Percentiles rank a stretch among this genome's conserved stretches.
These are phyloP conservation scores for Epicoccum nigrum DNA, from an alignment of 2,329 filamentous ascomycete species.

Conservation along the genomic window DNA sequence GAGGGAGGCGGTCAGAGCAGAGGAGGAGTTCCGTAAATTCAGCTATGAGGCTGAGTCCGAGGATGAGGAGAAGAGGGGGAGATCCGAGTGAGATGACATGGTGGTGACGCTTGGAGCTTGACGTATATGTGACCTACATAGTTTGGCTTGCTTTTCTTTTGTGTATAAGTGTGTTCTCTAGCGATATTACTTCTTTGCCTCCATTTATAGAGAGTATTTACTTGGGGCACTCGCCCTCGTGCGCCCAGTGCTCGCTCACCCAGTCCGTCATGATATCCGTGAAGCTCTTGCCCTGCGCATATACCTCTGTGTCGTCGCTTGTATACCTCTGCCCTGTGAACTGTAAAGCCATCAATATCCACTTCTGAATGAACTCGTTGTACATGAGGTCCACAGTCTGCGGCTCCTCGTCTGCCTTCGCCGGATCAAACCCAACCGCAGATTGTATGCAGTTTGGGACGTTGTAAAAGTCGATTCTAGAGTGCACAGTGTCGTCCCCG, in stretches of 20 bases:
- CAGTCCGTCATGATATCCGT: conserved; percentile 65
- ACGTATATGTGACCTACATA: no score
- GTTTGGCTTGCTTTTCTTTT: neutral
- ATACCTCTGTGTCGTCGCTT: conserved; percentile 58
- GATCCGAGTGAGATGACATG: neutral
- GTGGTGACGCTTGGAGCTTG: neutral
- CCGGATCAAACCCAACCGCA: conserved; percentile 64
- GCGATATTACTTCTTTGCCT: neutral
- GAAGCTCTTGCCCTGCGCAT: conserved; percentile 60
- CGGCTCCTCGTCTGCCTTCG: conserved; percentile 55
- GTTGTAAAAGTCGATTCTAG: conserved; percentile 72
- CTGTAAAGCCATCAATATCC: conserved; percentile 76
- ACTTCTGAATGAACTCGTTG: conserved; percentile 86
- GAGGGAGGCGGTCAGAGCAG: conserved; percentile 17
- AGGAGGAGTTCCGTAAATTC: conserved; percentile 28
- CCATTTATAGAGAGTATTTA: neutral
- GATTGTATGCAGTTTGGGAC: conserved; percentile 86
- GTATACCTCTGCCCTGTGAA: conserved; percentile 60
- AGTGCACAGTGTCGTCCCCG: conserved; percentile 89
- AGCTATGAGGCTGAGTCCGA: conserved; percentile 25
- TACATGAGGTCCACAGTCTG: conserved; percentile 86
- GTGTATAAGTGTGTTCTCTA: neutral
- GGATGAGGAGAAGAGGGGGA: neutral
- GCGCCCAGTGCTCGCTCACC: conserved; percentile 62
- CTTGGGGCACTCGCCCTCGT: conserved; percentile 28